Conservation (phyloP, 352 stramenopile species). For the Phytophthora tubulina region DNA sequence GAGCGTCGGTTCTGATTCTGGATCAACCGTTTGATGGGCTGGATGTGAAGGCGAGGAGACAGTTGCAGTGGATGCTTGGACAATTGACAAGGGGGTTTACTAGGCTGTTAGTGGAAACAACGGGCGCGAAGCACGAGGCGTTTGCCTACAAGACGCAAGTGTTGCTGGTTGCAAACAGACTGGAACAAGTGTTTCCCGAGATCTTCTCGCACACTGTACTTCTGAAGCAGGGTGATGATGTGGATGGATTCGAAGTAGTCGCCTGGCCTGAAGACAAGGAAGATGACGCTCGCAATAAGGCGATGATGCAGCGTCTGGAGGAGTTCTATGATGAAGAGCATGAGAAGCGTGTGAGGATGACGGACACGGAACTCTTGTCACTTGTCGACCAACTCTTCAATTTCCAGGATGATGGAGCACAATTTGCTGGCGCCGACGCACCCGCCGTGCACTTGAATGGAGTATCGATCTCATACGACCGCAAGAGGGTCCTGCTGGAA, state of each 20-base stretch:
- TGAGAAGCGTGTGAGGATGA: slow-evolving; percentile 44
- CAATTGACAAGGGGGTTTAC: slow-evolving; percentile 90
- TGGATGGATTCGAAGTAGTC: slow-evolving; percentile 45
- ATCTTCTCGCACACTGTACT: slow-evolving; percentile 77
- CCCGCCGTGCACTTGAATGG: slow-evolving; percentile 51
- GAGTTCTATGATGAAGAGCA: slow-evolving; percentile 54
- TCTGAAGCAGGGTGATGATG: slow-evolving; percentile 38
- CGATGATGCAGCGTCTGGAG: slow-evolving; percentile 49
- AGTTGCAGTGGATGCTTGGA: slow-evolving; percentile 87
- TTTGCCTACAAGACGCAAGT: slow-evolving; percentile 90
- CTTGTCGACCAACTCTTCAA: slow-evolving; percentile 59
- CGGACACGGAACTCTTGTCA: slow-evolving; percentile 39
- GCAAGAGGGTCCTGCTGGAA: slow-evolving; percentile 57
- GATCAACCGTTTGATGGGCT: slow-evolving; percentile 95
- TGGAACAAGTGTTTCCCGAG: slow-evolving; percentile 91
- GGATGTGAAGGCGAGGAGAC: slow-evolving; percentile 81
- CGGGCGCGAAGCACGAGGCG: slow-evolving; percentile 71
- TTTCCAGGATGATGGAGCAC: slow-evolving; percentile 1
- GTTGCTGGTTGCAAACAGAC: slow-evolving; percentile 87
- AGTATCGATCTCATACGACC: slow-evolving; percentile 72
- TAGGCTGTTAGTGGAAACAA: slow-evolving; percentile 91
- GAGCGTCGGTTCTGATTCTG: slow-evolving; percentile 83
- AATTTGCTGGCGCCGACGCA: neutral
- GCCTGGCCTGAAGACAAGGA: slow-evolving; percentile 44
- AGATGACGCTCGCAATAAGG: slow-evolving; percentile 39